Evolutionary conservation across 305 asterid species (phyloP).

Genomic region (Solanum hybrid): DNA sequence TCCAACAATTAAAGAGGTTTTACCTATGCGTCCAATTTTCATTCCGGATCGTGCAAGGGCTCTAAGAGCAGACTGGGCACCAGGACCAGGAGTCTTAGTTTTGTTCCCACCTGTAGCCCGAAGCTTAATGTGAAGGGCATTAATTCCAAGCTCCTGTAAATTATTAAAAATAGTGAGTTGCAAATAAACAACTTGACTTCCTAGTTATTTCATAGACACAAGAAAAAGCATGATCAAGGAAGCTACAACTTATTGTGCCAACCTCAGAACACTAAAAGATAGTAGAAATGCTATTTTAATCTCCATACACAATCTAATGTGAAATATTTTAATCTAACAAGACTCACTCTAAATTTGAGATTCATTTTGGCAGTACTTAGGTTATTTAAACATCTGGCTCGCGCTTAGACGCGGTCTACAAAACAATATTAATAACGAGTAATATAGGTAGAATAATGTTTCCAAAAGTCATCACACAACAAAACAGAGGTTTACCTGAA

Average conservation of each 20-base stretch:
- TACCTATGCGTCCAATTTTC: conserved; percentile 86
- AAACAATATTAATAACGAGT: not conserved
- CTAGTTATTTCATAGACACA: not conserved
- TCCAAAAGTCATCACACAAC: not conserved
- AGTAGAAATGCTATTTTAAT: not conserved
- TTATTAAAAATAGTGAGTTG: not conserved
- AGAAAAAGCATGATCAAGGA: not conserved
- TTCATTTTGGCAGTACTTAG: not conserved
- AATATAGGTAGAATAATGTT: not conserved
- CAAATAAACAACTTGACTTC: not conserved
- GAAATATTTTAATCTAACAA: not conserved
- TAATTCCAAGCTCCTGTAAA: conserved; percentile 63
- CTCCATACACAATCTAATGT: not conserved
- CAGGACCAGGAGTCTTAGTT: conserved; percentile 85
- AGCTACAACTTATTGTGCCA: not conserved
- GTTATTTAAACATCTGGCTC: not conserved
- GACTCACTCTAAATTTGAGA: not conserved
- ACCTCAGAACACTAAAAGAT: not conserved
- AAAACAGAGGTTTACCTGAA: not conserved
- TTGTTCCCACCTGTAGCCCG: conserved; percentile 88
- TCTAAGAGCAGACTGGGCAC: conserved; percentile 78
- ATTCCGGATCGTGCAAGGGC: conserved; percentile 90
- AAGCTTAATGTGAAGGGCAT: conserved; percentile 71
- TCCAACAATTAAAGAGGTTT: not conserved
- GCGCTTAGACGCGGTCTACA: not conserved